phyloP scores from a whole-genome alignment of 805 yeast species.

The Metschnikowia gelsemii region DNA sequence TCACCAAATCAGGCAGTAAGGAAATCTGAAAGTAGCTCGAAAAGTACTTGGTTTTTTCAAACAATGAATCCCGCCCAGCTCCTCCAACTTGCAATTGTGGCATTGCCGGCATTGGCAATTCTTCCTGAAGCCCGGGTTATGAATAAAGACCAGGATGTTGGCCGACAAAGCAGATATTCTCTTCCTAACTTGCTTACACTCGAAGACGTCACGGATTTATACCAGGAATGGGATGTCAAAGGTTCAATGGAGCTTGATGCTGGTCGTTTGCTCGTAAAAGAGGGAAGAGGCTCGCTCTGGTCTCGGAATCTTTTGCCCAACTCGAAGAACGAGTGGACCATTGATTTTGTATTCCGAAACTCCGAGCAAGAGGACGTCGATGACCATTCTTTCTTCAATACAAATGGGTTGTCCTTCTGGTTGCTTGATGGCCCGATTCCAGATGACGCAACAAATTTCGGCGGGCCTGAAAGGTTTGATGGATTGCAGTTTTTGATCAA shows the following conservation, averaged over 20 bases:
- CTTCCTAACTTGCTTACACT: constrained; percentile 39
- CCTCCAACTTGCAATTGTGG: background rate
- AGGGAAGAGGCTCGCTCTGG: constrained; percentile 49
- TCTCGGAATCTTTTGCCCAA: constrained; percentile 26
- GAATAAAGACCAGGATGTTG: constrained; percentile 8
- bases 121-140: constrained; percentile 19
- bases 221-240: constrained; percentile 38
- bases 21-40: background rate
- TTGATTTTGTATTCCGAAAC: constrained; percentile 64
- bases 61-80: constrained; percentile 3
- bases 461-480: constrained; percentile 54
- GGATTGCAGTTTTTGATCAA: constrained; percentile 66
- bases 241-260: constrained; percentile 45
- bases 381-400: constrained; percentile 28
- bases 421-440: constrained; percentile 36
- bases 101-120: constrained; percentile 16
- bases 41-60: background rate
- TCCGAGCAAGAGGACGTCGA: constrained; percentile 39
- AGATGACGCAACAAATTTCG: constrained; percentile 40
- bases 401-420: constrained; percentile 63
- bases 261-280: constrained; percentile 48
- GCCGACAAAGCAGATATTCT: constrained; percentile 23
- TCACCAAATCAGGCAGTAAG: too few species aligned
- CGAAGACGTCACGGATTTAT: constrained; percentile 26
- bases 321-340: constrained; percentile 46